These are phyloP conservation scores for Warburgia ugandensis DNA, from an alignment of 164 flowering plant species.

Conservation along the genomic window DNA sequence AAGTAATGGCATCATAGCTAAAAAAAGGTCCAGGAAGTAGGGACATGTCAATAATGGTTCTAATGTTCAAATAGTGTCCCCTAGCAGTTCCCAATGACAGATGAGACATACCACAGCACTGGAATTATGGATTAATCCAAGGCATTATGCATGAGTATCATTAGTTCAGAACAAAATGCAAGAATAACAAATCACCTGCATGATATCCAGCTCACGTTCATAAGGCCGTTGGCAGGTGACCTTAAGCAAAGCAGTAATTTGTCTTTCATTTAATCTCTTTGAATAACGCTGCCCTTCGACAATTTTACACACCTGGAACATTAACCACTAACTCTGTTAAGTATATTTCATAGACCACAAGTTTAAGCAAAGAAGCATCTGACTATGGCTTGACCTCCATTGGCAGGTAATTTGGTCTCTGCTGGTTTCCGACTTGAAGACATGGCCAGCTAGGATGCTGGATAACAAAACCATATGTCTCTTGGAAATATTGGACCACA, in stretches of 20 bases:
- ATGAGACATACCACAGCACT: too few species aligned
- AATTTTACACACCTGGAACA: slow-evolving; percentile 71
- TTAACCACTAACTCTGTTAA: neutral
- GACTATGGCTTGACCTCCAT: slow-evolving; percentile 61
- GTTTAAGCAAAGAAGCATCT: too few species aligned
- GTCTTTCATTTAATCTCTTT: slow-evolving; percentile 63
- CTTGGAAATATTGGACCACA: slow-evolving; percentile 82
- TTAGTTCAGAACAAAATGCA: neutral
- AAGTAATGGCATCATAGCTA: too few species aligned
- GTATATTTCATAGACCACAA: neutral
- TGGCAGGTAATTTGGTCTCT: slow-evolving; percentile 87
- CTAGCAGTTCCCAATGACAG: too few species aligned
- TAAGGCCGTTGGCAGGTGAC: slow-evolving; percentile 82
- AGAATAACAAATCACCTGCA: slow-evolving; percentile 34
- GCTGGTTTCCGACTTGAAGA: slow-evolving; percentile 90
- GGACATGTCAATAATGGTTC: too few species aligned
- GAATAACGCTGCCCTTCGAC: slow-evolving; percentile 87
- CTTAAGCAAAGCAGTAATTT: slow-evolving; percentile 62
- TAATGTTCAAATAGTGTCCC: too few species aligned
- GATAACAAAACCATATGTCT: slow-evolving; percentile 77
- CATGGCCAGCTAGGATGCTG: slow-evolving; percentile 90
- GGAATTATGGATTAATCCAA: too few species aligned
- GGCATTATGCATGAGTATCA: neutral
- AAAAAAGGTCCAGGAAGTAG: too few species aligned
- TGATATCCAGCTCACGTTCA: slow-evolving; percentile 62